Evolutionary conservation across 148 eudicot genomes (phyloP).

Genomic region (Heliosperma pusillum): DNA sequence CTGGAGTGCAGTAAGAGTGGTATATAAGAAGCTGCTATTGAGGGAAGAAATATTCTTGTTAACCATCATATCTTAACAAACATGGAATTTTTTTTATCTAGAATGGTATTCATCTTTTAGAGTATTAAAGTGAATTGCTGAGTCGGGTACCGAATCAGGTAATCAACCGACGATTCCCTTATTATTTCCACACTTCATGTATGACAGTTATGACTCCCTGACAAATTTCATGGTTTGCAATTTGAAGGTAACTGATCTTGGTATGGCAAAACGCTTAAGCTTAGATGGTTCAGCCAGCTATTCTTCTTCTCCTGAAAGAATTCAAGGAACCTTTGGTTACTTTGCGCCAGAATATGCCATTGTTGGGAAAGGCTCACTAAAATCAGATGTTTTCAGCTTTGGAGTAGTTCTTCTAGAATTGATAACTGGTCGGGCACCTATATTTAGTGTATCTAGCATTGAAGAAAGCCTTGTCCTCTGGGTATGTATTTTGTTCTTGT

Average conservation of each 20-base stretch:
- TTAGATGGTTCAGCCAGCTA: slow-evolving; percentile 64
- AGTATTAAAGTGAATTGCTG: background rate
- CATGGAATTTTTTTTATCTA: background rate
- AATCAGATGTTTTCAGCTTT: slow-evolving; percentile 96
- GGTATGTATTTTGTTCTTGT: slow-evolving; percentile 41
- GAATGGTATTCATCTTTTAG: background rate
- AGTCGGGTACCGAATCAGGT: background rate
- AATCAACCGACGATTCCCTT: background rate
- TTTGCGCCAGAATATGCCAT: slow-evolving; percentile 96
- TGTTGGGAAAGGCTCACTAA: slow-evolving; percentile 76
- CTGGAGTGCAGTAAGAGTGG: too few species aligned
- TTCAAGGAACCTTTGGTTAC: slow-evolving; percentile 97
- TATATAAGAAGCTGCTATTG: too few species aligned
- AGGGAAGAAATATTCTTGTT: too few species aligned
- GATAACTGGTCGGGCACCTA: slow-evolving; percentile 82
- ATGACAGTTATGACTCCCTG: background rate
- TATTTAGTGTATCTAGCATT: slow-evolving; percentile 43
- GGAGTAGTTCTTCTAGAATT: slow-evolving; percentile 97
- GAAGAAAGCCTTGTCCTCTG: slow-evolving; percentile 92
- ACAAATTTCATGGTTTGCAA: background rate
- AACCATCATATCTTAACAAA: too few species aligned
- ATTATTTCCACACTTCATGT: background rate
- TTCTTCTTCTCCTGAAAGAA: slow-evolving; percentile 83
- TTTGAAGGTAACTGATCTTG: slow-evolving; percentile 94
- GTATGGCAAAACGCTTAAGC: slow-evolving; percentile 78